Evolutionary conservation across 2,329 filamentous ascomycete genomes (phyloP).

Genomic region (Thelonectria rubi): DNA sequence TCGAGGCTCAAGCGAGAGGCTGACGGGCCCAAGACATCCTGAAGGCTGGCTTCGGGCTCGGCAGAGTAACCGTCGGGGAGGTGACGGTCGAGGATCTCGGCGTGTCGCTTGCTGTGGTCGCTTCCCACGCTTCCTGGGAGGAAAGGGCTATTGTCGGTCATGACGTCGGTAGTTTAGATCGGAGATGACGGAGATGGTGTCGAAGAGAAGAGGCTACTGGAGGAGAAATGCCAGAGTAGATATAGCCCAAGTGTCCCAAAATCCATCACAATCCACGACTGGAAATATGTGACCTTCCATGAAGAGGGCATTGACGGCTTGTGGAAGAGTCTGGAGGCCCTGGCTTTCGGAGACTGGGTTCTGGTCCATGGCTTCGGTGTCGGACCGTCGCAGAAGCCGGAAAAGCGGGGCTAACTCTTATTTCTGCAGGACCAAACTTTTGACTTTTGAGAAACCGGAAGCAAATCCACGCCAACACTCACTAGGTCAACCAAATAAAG

Average conservation of each 20-base stretch:
- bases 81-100: slow-evolving; percentile 50
- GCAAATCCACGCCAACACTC: neutral
- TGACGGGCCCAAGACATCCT: slow-evolving; percentile 26
- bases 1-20: slow-evolving; percentile 30
- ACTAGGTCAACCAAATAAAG: neutral
- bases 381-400: neutral
- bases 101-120: slow-evolving; percentile 44
- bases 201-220: neutral
- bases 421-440: neutral
- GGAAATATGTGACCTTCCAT: neutral
- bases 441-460: neutral
- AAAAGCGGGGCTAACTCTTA: neutral
- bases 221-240: neutral
- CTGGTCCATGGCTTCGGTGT: neutral
- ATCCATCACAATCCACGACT: slow-evolving; percentile 1
- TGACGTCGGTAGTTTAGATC: slow-evolving; percentile 17
- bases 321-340: neutral
- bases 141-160: slow-evolving; percentile 43
- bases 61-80: slow-evolving; percentile 53
- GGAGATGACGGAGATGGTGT: neutral
- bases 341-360: neutral
- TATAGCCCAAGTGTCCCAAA: neutral
- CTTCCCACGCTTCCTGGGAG: slow-evolving; percentile 40
- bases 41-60: slow-evolving; percentile 49
- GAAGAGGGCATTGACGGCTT: neutral